Conservation (phyloP, 495 filamentous ascomycete genomes). For the Apiosordaria backusii region DNA sequence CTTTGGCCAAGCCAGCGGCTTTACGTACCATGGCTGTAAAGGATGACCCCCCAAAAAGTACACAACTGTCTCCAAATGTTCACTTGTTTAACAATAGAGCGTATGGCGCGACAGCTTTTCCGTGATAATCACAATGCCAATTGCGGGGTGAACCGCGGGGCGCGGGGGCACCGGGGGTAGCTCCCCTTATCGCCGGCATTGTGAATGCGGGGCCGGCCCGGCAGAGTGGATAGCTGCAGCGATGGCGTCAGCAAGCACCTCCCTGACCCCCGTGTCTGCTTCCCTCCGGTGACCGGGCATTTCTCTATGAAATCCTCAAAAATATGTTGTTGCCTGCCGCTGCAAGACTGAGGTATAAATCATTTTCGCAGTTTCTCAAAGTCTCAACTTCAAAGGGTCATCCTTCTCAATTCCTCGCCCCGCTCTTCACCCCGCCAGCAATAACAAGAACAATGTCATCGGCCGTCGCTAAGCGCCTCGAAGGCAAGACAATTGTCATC, state of each 20-base stretch:
- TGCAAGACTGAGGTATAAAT: constrained; percentile 1
- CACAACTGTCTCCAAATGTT: not conserved
- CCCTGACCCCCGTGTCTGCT: not conserved
- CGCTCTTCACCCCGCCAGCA: constrained; percentile 4
- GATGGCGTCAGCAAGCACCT: not conserved
- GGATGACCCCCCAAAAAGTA: not conserved
- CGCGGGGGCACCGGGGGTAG: not conserved
- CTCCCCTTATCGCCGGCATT: constrained; percentile 1
- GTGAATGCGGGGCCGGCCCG: not conserved
- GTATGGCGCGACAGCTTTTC: not conserved
- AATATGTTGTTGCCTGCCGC: not conserved
- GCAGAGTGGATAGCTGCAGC: constrained; percentile 1
- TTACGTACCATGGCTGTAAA: too few relatives aligned
- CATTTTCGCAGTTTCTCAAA: not conserved
- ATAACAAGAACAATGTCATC: constrained; percentile 48
- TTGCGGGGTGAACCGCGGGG: not conserved
- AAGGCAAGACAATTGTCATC: constrained; percentile 89
- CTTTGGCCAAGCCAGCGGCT: too few relatives aligned
- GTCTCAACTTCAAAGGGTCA: not conserved
- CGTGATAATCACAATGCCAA: not conserved
- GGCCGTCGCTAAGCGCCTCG: constrained; percentile 78
- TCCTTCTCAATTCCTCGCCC: not conserved
- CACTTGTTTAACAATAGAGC: not conserved
- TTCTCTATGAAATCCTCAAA: not conserved
- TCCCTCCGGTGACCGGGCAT: not conserved